A percentile compares a stretch with the other conserved stretches of the same genome.
These are phyloP conservation scores for Hydnomerulius pinastri DNA, from an alignment of 768 basidiomycete genomes.

Conservation along the genomic window DNA sequence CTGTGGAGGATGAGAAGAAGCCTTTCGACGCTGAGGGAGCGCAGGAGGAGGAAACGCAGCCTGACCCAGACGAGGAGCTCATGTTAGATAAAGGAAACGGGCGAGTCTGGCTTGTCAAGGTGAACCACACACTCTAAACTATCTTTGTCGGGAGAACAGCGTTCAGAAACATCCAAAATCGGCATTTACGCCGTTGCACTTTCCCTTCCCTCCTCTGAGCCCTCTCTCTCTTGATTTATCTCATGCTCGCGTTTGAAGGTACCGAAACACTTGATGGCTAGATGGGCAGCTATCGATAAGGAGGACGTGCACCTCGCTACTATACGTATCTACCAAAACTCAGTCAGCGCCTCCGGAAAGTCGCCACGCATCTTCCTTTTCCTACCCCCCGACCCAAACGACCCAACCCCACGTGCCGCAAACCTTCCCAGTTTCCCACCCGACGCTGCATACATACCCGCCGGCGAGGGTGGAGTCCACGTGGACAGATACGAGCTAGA, in stretches of 20 bases:
- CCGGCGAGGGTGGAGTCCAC: constrained; percentile 30
- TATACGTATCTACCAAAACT: constrained; percentile 72
- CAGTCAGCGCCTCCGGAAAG: constrained; percentile 43
- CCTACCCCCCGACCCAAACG: constrained; percentile 56
- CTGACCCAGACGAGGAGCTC: constrained; percentile 82
- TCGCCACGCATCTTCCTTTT: constrained; percentile 67
- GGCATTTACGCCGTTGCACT: neutral
- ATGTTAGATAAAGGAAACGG: constrained; percentile 76
- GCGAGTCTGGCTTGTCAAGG: constrained; percentile 86
- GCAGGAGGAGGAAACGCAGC: constrained; percentile 62
- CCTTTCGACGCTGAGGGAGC: constrained; percentile 58
- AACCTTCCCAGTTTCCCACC: constrained; percentile 27
- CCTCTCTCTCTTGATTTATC: constrained; percentile 7
- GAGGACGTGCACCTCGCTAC: constrained; percentile 84
- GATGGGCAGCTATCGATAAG: constrained; percentile 75
- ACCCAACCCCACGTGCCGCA: constrained; percentile 35
- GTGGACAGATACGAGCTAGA: constrained; percentile 82
- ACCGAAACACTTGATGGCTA: constrained; percentile 82
- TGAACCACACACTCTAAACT: constrained; percentile 39
- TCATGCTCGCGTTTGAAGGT: constrained; percentile 50
- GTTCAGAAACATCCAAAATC: neutral
- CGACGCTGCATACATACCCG: constrained; percentile 32
- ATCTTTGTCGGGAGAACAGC: neutral
- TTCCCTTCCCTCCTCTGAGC: neutral
- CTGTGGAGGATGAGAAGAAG: constrained; percentile 68